phyloP scores from a whole-genome alignment of 2,329 filamentous ascomycete species.

The Ploettnerulaceae sp. region DNA sequence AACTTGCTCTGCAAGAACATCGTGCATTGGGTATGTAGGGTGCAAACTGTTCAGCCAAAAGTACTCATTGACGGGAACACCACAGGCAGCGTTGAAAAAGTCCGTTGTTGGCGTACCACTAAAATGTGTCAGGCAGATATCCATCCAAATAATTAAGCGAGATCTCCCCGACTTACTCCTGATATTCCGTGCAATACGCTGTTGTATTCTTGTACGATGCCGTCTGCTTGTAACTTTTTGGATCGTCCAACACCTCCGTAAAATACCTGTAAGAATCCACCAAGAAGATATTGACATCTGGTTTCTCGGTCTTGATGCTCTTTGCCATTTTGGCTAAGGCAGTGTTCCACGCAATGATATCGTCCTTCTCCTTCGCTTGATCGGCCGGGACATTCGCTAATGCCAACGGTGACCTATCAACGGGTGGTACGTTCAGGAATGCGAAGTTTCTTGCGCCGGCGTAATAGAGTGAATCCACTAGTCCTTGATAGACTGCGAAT shows the following conservation, averaged over 20 bases:
- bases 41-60: conserved; percentile 61
- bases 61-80: conserved; percentile 54
- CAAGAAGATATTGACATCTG: conserved; percentile 45
- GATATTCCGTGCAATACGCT: conserved; percentile 49
- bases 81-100: conserved; percentile 43
- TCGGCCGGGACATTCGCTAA: conserved; percentile 36
- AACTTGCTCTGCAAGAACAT: conserved; percentile 50
- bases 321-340: conserved; percentile 39
- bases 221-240: conserved; percentile 45
- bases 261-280: conserved; percentile 52
- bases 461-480: conserved; percentile 44
- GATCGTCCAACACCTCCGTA: conserved; percentile 47
- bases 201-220: conserved; percentile 51
- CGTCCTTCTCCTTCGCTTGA: conserved; percentile 37
- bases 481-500: conserved; percentile 40
- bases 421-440: conserved; percentile 54
- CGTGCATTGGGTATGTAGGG: conserved; percentile 59
- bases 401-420: conserved; percentile 49
- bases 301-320: conserved; percentile 32
- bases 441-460: conserved; percentile 54
- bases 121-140: not conserved
- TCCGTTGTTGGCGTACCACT: conserved; percentile 42
- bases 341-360: conserved; percentile 48
- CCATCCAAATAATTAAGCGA: not conserved
- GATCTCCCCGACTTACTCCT: conserved; percentile 40